Evolutionary conservation across 495 filamentous ascomycete species (phyloP).

Genomic region (Amorphotheca resinae): DNA sequence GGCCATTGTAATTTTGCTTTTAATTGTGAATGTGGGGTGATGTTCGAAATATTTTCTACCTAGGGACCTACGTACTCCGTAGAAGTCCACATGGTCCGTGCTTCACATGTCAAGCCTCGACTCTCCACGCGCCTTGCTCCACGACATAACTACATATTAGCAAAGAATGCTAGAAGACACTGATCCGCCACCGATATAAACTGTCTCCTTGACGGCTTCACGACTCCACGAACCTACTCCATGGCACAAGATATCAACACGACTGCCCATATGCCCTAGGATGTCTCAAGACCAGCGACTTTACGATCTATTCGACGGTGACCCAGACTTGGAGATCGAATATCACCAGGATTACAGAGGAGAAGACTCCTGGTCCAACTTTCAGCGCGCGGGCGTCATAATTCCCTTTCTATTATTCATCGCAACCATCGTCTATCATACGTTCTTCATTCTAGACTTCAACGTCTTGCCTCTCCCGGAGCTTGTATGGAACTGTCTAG

Average conservation of each 20-base stretch:
- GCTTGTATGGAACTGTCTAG: slow-evolving; percentile 50
- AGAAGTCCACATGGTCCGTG: too few species aligned
- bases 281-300: slow-evolving; percentile 14
- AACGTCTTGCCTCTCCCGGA: slow-evolving; percentile 24
- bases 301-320: slow-evolving; percentile 17
- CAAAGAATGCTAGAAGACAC: too few species aligned
- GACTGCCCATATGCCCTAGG: slow-evolving; percentile 18
- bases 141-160: too few species aligned
- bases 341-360: slow-evolving; percentile 21
- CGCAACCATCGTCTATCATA: slow-evolving; percentile 31
- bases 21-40: slow-evolving; percentile 1
- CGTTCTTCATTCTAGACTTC: slow-evolving; percentile 25
- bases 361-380: slow-evolving; percentile 4
- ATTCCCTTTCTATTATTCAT: slow-evolving; percentile 28
- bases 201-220: too few species aligned
- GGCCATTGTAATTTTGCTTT: slow-evolving; percentile 29
- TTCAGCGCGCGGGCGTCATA: slow-evolving; percentile 15
- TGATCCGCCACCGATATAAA: too few species aligned
- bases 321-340: slow-evolving; percentile 7
- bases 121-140: too few species aligned
- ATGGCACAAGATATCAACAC: too few species aligned
- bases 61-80: too few species aligned
- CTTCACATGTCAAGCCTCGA: too few species aligned
- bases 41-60: too few species aligned
- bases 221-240: too few species aligned